Evolutionary conservation across 352 stramenopile species (phyloP).

Genomic region (Phytophthora litchii): DNA sequence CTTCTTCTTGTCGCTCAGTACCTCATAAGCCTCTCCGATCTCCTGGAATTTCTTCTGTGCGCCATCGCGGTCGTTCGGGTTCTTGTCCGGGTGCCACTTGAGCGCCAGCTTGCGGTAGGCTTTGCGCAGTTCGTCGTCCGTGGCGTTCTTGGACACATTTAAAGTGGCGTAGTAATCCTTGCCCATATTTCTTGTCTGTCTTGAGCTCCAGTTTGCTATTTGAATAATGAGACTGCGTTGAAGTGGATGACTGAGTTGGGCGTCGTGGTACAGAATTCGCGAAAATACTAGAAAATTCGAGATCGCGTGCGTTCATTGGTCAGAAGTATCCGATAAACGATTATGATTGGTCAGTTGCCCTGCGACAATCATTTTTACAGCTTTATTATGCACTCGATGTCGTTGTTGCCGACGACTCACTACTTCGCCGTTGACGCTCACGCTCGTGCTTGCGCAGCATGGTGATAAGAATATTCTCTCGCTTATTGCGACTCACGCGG

Average conservation of each 20-base stretch:
- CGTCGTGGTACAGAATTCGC: constrained; percentile 14
- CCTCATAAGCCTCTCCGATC: constrained; percentile 92
- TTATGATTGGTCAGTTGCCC: constrained; percentile 10
- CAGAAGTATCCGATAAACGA: not conserved
- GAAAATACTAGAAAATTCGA: constrained; percentile 46
- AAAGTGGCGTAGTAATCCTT: constrained; percentile 89
- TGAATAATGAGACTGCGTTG: constrained; percentile 26
- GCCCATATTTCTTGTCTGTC: constrained; percentile 55
- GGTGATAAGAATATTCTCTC: constrained; percentile 59
- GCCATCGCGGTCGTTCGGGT: constrained; percentile 83
- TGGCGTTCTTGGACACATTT: constrained; percentile 66
- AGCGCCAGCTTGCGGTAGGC: constrained; percentile 91
- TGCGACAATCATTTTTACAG: constrained; percentile 7
- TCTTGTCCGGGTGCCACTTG: constrained; percentile 95
- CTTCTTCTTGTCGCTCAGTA: constrained; percentile 94
- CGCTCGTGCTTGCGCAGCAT: constrained; percentile 58
- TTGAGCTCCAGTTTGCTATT: constrained; percentile 22
- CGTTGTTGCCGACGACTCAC: not conserved
- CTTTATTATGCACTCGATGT: constrained; percentile 3
- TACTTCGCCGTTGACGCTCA: constrained; percentile 5
- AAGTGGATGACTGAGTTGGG: constrained; percentile 18
- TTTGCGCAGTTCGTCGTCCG: constrained; percentile 84
- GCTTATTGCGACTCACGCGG: constrained; percentile 38
- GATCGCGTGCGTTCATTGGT: constrained; percentile 17
- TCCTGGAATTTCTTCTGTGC: constrained; percentile 94